Percentiles rank a stretch among this genome's conserved stretches.
These are phyloP conservation scores for Dissophora globulifera DNA, from an alignment of 192 early-diverging fungal genomes.

Conservation along the genomic window DNA sequence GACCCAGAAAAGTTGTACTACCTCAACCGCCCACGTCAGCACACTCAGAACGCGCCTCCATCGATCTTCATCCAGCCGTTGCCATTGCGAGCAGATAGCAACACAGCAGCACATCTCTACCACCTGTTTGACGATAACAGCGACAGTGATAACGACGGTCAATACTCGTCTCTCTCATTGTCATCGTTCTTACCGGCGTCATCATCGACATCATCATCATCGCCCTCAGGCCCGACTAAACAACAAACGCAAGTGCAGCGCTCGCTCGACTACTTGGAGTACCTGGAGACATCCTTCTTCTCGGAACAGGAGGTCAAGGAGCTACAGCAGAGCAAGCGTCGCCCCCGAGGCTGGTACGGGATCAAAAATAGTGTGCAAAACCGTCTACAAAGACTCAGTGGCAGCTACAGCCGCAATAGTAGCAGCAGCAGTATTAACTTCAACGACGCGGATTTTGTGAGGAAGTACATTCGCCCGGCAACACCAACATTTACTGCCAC, in stretches of 20 bases:
- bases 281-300: conserved; percentile 16
- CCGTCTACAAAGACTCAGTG: too few species aligned
- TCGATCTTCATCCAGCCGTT: conserved; percentile 10
- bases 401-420: background rate
- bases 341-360: too few species aligned
- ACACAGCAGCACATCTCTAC: too few species aligned
- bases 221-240: background rate
- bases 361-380: too few species aligned
- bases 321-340: conserved; percentile 4
- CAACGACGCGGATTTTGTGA: too few species aligned
- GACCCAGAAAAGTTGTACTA: background rate
- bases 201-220: too few species aligned
- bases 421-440: too few species aligned
- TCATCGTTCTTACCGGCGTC: too few species aligned
- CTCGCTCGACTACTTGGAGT: conserved; percentile 28
- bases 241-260: conserved; percentile 1
- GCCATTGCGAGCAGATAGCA: background rate
- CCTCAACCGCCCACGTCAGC: background rate
- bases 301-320: conserved; percentile 26
- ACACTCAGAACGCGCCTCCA: background rate
- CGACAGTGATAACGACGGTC: too few species aligned
- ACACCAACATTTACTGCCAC: too few species aligned
- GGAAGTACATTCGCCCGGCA: background rate
- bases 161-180: too few species aligned
- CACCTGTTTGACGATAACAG: too few species aligned